Percentiles rank a stretch among this genome's conserved stretches.
phyloP scores from a whole-genome alignment of 768 basidiomycete species.

The Strobilomyces dryophilus region DNA sequence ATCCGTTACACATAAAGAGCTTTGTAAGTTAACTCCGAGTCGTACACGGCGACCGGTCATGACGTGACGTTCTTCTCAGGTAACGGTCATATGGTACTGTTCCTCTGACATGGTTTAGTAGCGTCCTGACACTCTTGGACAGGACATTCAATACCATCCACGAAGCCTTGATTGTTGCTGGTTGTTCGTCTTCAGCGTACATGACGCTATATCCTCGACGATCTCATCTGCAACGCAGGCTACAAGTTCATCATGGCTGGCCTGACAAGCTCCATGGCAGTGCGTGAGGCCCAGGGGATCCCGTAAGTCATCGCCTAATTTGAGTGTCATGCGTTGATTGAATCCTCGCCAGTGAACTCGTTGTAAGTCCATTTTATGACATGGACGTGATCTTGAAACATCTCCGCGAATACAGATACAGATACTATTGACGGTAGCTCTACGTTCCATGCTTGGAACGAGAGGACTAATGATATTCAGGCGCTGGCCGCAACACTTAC shows the following conservation, averaged over 20 bases:
- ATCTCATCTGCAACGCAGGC: neutral
- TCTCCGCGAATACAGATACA: conserved; percentile 5
- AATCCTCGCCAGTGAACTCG: conserved; percentile 4
- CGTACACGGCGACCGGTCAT: neutral
- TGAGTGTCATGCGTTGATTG: neutral
- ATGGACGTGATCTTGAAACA: neutral
- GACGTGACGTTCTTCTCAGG: neutral
- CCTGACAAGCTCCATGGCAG: neutral
- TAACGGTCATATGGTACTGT: conserved; percentile 7
- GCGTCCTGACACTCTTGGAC: neutral
- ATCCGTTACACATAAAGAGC: neutral
- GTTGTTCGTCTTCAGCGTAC: conserved; percentile 2
- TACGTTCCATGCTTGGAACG: neutral
- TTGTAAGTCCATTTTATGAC: conserved; percentile 2
- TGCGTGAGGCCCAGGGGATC: no score
- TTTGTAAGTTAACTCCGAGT: neutral
- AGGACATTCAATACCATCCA: conserved; percentile 13
- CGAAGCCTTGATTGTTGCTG: conserved; percentile 5
- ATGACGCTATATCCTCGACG: neutral
- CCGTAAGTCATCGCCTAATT: conserved; percentile 2
- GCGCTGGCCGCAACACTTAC: neutral
- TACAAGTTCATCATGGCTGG: conserved; percentile 2
- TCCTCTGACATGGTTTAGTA: neutral
- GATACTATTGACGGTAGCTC: neutral
- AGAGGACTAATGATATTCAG: neutral